These are phyloP conservation scores for Ceratocystis alfenasii DNA, from an alignment of 2,329 filamentous ascomycete species.

Conservation along the genomic window DNA sequence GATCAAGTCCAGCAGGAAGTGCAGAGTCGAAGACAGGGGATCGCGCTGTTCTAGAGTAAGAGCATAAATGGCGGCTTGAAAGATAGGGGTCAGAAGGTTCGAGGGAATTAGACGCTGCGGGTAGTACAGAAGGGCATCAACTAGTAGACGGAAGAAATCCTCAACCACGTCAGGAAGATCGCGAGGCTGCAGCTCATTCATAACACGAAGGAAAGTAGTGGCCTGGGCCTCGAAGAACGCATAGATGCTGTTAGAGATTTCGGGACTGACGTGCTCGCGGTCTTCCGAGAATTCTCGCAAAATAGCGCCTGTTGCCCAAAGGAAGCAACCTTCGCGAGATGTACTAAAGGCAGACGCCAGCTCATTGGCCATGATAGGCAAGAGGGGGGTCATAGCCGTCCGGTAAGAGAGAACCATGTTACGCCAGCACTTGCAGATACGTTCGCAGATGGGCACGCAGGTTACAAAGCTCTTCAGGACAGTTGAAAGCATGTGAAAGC, in stretches of 20 bases:
- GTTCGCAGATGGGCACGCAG: constrained; percentile 81
- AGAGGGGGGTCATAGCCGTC: constrained; percentile 71
- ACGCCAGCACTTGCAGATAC: constrained; percentile 89
- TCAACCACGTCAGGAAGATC: constrained; percentile 80
- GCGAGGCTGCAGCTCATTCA: constrained; percentile 65
- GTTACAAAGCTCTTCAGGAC: constrained; percentile 78
- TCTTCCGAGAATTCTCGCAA: constrained; percentile 91
- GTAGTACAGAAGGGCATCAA: constrained; percentile 88
- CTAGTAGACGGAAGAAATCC: constrained; percentile 87
- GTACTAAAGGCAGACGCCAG: constrained; percentile 72
- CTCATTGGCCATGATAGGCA: constrained; percentile 78
- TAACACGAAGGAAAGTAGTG: constrained; percentile 73
- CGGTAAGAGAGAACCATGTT: constrained; percentile 95
- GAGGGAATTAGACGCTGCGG: constrained; percentile 73
- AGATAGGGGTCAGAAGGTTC: constrained; percentile 64
- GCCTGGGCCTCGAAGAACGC: constrained; percentile 91
- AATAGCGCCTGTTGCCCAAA: constrained; percentile 96
- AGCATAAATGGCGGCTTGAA: constrained; percentile 76
- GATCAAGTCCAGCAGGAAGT: constrained; percentile 84
- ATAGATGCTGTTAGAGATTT: constrained; percentile 81
- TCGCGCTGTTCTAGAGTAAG: constrained; percentile 84
- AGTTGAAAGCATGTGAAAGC: constrained; percentile 75
- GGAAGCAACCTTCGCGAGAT: constrained; percentile 86
- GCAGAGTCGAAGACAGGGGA: constrained; percentile 78
- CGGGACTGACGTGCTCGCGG: constrained; percentile 66